Base-by-base conservation (phyloP, 2,329 filamentous ascomycete genomes). In the Bipolaris gigantea region DNA sequence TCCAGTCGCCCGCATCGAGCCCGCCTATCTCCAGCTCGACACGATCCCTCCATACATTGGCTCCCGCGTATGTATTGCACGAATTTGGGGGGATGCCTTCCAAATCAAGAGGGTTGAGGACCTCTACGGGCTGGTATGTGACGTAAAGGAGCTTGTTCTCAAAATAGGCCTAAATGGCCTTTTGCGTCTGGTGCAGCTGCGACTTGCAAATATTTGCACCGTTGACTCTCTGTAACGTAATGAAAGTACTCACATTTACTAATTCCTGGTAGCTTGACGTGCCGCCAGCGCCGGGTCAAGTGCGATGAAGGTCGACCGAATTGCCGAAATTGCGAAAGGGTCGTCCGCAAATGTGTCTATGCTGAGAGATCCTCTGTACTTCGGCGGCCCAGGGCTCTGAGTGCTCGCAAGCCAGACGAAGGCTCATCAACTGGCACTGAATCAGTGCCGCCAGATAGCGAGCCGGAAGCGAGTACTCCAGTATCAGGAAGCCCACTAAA, bases 261-360 rank as follows among this genome's bases (percentile, higher is more conserved):
- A 21, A 64, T 30, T 3, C 39, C 10, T 46, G 11, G 32, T 19
- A 78, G 75, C 59, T 62, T 76, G 50, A 76, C 75, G n/a, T 80
- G 78, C 59, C 76, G 77, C 30, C 73, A 75, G 53, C 70, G 80
- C 41, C 76, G 80, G 56, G 79, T 81, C 62, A 81, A 81, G 65
- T 81, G 79, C 62, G 79, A 80, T 53, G 79, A 81, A 64, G 69
- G 67, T 30, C 76, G 72, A 52, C 78, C 76, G 8, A 61, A 67
- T 19, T 80, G 78, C 59, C 72, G 70, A 16, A 75, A 76, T 52
- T 80, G 77, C 62, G 61, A 67, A 6, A 78, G 78, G 58, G 74
- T 73, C 19, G 67, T 71, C 27, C 71, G 76, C 39, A 69, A 72
- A 32, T 80, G 77, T 56, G 61, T 73, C 13, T 79, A 78, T 59